A percentile compares a stretch with the other conserved stretches of the same genome.
phyloP scores from a whole-genome alignment of 495 filamentous ascomycete species.

The Aspergillus cristatus region DNA sequence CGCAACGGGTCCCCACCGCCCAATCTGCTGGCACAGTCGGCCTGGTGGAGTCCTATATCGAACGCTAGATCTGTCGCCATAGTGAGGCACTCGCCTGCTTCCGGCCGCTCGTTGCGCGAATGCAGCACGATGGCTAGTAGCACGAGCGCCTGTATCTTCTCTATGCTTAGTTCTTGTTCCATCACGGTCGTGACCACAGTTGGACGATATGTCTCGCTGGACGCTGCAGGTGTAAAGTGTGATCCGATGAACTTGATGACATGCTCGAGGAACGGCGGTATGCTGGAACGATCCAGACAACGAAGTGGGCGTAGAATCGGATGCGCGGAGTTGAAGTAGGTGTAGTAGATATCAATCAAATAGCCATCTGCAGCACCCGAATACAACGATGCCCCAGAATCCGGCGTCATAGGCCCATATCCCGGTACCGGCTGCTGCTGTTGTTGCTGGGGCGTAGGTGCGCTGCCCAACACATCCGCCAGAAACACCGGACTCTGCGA shows the following conservation, averaged over 20 bases:
- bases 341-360: constrained; percentile 38
- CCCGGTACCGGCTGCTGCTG: constrained; percentile 9
- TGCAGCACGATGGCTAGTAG: constrained; percentile 71
- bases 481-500: constrained; percentile 21
- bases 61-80: constrained; percentile 61
- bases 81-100: constrained; percentile 55
- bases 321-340: constrained; percentile 37
- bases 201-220: constrained; percentile 32
- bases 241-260: constrained; percentile 40
- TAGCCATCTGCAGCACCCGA: constrained; percentile 30
- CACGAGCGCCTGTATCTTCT: constrained; percentile 65
- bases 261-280: constrained; percentile 32
- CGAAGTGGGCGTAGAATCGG: constrained; percentile 33
- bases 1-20: constrained; percentile 44
- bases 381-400: constrained; percentile 30
- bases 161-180: constrained; percentile 24
- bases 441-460: too few relatives aligned
- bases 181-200: constrained; percentile 24
- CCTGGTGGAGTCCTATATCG: constrained; percentile 64
- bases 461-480: background rate
- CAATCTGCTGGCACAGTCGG: constrained; percentile 36
- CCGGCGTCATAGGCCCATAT: constrained; percentile 30
- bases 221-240: constrained; percentile 34
- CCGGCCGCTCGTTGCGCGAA: constrained; percentile 58
- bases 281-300: constrained; percentile 16